Evolutionary conservation across 2,329 filamentous ascomycete genomes (phyloP), one percentile per base, ranked within the genome.

Genomic region (Arthroderma sp.): DNA sequence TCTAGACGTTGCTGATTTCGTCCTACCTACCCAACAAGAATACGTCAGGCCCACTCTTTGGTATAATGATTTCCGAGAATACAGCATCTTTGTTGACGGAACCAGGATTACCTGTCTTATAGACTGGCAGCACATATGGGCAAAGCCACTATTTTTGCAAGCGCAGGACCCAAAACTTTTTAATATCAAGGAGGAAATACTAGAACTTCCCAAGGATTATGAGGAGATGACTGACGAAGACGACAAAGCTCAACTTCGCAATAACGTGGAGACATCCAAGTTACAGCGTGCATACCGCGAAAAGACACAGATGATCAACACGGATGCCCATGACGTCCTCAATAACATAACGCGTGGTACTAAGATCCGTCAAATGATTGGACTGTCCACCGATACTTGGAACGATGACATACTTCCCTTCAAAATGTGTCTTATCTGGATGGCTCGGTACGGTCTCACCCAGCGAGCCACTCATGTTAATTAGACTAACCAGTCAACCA

Each of bases 41-140:
- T 38, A 70, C 11, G 39, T 61, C 52, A 57, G 60, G 38, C 62
- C 71, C 15, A 66, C 66, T n/a, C 58, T 76, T 37, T 74, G 67
- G 70, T 71, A 76, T 63, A 64, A 61, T 33, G 71, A 75, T 63
- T 61, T 75, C 25, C 68, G 71, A 60, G 59, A 68, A 15, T 62
- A 63, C 1, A 76, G 74, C 58, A 62, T 76, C 23, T 75, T 75
- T 59, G 66, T 74, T 28, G 35, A 70, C n/a, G 31, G 39, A 2
- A 39, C 31, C 1, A 62, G 61, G 44, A 68, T 76, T 38, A 69
- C 70, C 6, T 66, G 68, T 54, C 55, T 76, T 4, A 74, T 77
- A 55, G 57, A 58, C 43, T 58, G 57, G 57, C 57, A 58, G 28
- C 8, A 9, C 3, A 31, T 31, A 7, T 58, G 52, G 53, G 21